Conservation (phyloP, 1,139 yeast species). For the Citeromyces siamensis region DNA sequence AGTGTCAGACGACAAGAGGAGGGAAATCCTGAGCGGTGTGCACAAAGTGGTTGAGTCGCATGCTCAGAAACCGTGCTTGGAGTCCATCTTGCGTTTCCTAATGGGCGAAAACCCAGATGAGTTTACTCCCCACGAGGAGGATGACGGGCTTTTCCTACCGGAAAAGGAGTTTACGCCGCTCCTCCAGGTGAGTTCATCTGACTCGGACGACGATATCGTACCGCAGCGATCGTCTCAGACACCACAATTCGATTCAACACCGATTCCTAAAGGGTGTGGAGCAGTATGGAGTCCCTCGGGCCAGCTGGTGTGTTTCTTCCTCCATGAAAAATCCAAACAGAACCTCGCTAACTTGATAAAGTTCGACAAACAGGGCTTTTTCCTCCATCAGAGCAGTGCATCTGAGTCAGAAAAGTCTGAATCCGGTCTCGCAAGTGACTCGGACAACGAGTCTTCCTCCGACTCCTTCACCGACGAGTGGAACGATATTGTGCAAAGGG, state of each 20-base stretch:
- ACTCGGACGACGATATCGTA: conserved; percentile 8
- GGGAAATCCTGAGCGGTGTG: conserved; percentile 37
- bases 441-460: conserved; percentile 4
- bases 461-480: conserved; percentile 21
- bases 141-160: conserved; percentile 10
- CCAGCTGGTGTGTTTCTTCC: conserved; percentile 69
- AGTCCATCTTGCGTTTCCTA: conserved; percentile 63
- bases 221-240: neutral
- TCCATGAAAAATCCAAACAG: conserved; percentile 25
- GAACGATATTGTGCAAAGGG: conserved; percentile 25
- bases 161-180: conserved; percentile 16
- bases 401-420: neutral
- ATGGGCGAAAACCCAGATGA: conserved; percentile 84
- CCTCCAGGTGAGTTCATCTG: conserved; percentile 12
- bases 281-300: conserved; percentile 82
- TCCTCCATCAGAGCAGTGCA: conserved; percentile 13
- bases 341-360: conserved; percentile 17
- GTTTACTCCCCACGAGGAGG: conserved; percentile 39
- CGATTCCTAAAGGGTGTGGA: conserved; percentile 89
- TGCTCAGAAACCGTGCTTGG: conserved; percentile 60
- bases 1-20: conserved; percentile 31
- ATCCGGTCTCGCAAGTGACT: neutral
- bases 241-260: conserved; percentile 57
- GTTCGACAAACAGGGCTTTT: conserved; percentile 30
- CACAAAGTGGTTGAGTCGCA: conserved; percentile 44